These are phyloP conservation scores for Vitis rotundifolia DNA, from an alignment of 164 flowering plant species.

Conservation along the genomic window DNA sequence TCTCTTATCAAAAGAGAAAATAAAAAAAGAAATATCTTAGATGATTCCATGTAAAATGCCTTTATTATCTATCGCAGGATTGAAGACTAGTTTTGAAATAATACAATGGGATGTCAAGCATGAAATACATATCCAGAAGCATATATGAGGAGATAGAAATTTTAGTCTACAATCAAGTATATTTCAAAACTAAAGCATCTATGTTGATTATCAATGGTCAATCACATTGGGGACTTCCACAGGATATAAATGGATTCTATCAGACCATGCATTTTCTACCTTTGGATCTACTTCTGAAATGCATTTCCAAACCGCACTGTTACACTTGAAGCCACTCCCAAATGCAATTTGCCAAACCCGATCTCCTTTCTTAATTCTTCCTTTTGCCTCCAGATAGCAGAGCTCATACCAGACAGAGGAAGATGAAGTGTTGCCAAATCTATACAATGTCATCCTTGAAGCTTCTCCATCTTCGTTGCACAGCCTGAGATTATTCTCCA, in stretches of 20 bases:
- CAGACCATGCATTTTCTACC: slow-evolving; percentile 45
- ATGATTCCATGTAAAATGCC: too few species aligned
- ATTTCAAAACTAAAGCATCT: too few species aligned
- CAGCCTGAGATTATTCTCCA: slow-evolving; percentile 39
- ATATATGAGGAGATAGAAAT: too few species aligned
- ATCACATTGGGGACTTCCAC: slow-evolving; percentile 17
- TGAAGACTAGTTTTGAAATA: too few species aligned
- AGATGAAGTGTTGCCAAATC: slow-evolving; percentile 62
- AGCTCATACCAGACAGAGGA: slow-evolving; percentile 58
- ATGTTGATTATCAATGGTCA: not conserved
- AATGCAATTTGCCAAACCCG: slow-evolving; percentile 50
- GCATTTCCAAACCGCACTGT: slow-evolving; percentile 62
- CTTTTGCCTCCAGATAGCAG: slow-evolving; percentile 55
- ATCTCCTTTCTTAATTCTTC: slow-evolving; percentile 47
- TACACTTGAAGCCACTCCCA: slow-evolving; percentile 54
- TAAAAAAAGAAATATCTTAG: too few species aligned
- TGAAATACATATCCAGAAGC: too few species aligned
- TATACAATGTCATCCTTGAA: slow-evolving; percentile 56
- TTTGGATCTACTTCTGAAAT: slow-evolving; percentile 28
- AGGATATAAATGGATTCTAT: slow-evolving; percentile 45
- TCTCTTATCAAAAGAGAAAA: too few species aligned
- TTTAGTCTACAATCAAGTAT: too few species aligned
- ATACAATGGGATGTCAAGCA: too few species aligned
- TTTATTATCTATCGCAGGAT: too few species aligned
- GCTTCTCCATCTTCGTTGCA: slow-evolving; percentile 42